A percentile compares a stretch with the other conserved stretches of the same genome.
Evolutionary conservation across 2,329 filamentous ascomycete species (phyloP).

Genomic region (Ophiostoma novo-ulmi): DNA sequence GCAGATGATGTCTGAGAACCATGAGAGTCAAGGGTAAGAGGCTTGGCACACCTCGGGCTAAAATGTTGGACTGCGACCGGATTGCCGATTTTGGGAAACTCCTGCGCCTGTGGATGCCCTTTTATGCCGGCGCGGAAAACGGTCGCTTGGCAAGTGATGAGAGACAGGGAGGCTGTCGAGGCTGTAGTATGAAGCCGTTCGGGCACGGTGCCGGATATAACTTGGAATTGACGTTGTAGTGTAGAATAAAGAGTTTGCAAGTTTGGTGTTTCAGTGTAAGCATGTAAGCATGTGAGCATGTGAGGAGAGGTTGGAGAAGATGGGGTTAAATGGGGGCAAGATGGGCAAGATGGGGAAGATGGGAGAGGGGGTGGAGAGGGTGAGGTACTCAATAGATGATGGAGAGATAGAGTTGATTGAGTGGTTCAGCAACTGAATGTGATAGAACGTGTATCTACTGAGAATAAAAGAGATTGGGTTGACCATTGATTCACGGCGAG

Average conservation of each 20-base stretch:
- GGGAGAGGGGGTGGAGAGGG: background rate
- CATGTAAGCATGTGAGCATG: background rate
- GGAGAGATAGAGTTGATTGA: background rate
- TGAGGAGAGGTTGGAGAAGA: background rate
- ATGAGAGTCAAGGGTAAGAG: background rate
- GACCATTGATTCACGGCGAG: background rate
- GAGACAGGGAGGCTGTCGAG: background rate
- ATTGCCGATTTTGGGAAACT: background rate
- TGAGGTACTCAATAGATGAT: background rate
- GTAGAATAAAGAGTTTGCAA: background rate
- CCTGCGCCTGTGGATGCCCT: background rate
- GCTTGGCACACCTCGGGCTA: background rate
- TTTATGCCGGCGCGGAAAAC: background rate
- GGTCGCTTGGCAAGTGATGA: conserved; percentile 1
- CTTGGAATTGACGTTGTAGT: background rate
- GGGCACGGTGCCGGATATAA: background rate
- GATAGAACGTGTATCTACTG: background rate
- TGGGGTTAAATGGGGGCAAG: background rate
- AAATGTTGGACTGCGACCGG: background rate
- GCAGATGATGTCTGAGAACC: background rate
- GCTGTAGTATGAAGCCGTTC: background rate
- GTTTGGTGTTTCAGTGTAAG: background rate
- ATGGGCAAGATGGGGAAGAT: conserved; percentile 10
- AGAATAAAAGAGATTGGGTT: background rate
- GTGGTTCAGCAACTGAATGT: background rate